These are phyloP conservation scores for Ceriops tagal DNA, from an alignment of 345 rosid genomes.

Conservation along the genomic window DNA sequence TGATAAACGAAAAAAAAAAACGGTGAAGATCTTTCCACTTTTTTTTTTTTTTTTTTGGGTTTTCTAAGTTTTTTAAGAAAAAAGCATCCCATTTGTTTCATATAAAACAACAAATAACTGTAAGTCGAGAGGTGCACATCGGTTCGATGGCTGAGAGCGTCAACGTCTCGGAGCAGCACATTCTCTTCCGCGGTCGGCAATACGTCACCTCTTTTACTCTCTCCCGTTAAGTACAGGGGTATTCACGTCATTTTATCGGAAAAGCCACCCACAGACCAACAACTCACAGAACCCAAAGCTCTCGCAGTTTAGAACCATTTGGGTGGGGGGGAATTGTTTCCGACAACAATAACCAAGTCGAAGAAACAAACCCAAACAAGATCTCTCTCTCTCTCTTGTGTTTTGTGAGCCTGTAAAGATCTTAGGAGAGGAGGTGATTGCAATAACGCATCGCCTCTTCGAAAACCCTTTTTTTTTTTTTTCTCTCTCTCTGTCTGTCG, in stretches of 20 bases:
- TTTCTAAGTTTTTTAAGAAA: too few relatives aligned
- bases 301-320: neutral
- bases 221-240: neutral
- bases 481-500: neutral
- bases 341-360: neutral
- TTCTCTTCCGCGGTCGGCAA: neutral
- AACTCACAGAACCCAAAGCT: neutral
- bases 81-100: too few relatives aligned
- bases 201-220: neutral
- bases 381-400: neutral
- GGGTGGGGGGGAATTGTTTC: neutral
- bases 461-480: neutral
- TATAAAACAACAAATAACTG: neutral
- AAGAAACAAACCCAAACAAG: neutral
- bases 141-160: slow-evolving; percentile 16
- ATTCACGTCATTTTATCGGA: neutral
- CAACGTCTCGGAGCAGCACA: slow-evolving; percentile 11
- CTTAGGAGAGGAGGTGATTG: slow-evolving; percentile 18
- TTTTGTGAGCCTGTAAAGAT: neutral
- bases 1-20: too few relatives aligned
- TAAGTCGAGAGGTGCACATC: neutral
- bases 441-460: slow-evolving; percentile 17
- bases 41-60: too few relatives aligned
- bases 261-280: neutral
- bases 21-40: too few relatives aligned